phyloP scores from a whole-genome alignment of 2,329 filamentous ascomycete species.

The Botrytis galanthina region DNA sequence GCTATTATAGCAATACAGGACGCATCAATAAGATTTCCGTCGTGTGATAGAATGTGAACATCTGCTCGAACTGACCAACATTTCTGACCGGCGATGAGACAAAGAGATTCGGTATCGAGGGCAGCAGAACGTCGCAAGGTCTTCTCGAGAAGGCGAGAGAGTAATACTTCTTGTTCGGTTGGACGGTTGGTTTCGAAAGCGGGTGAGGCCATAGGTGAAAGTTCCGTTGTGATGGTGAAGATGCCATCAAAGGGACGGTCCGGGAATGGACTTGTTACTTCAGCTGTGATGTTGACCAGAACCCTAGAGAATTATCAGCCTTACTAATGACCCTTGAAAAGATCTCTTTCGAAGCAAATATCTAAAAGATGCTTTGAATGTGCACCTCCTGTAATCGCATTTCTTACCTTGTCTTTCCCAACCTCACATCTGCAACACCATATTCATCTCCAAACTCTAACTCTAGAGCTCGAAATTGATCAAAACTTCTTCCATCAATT shows the following conservation, averaged over 20 bases:
- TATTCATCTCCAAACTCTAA: conserved; percentile 87
- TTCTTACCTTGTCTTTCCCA: conserved; percentile 83
- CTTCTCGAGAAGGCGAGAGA: conserved; percentile 89
- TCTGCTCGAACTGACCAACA: conserved; percentile 91
- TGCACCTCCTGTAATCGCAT: not conserved
- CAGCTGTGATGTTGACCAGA: conserved; percentile 79
- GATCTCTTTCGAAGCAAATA: not conserved
- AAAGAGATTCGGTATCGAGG: conserved; percentile 92
- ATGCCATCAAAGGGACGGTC: conserved; percentile 94
- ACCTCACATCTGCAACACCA: conserved; percentile 79
- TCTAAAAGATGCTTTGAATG: not conserved
- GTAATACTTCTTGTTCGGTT: conserved; percentile 78
- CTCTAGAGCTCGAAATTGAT: conserved; percentile 74
- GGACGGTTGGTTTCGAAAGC: conserved; percentile 83
- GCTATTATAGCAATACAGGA: conserved; percentile 85
- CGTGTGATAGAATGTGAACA: conserved; percentile 85
- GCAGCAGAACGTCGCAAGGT: conserved; percentile 89
- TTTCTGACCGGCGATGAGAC: conserved; percentile 84
- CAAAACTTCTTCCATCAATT: conserved; percentile 77
- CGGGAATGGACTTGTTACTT: conserved; percentile 79
- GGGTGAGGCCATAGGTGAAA: conserved; percentile 88
- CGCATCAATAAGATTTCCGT: conserved; percentile 85
- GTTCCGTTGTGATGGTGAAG: conserved; percentile 87
- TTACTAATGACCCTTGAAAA: not conserved
- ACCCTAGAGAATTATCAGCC: conserved; percentile 54